Evolutionary conservation across 2,329 filamentous ascomycete species (phyloP), one percentile per base, ranked within the genome.

Genomic region (Pseudocercospora ulei): DNA sequence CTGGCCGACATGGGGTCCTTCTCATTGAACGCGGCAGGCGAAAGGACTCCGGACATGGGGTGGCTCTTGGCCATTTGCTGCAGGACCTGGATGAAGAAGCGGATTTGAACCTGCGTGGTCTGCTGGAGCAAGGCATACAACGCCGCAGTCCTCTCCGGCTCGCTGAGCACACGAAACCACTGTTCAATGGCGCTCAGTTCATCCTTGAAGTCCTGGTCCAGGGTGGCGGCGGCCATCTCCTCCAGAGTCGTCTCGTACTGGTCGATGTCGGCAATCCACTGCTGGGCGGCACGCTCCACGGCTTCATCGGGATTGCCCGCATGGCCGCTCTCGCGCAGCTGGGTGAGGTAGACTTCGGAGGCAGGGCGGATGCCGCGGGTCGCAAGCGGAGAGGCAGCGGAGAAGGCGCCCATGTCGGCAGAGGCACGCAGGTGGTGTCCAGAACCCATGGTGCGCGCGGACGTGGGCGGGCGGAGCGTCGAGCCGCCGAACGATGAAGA

Each of bases 141-240:
- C 33, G 90, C 90, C 46, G 90, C 90, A 12, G 90, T 98, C 47
- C 90, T 76, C 66, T 98, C 90, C 17, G 90, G 87, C 66, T 96
- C 90, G 58, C 88, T 96, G 49, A 98, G 70, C 38, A 98, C 90
- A 47, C 87, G 81, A 65, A 98, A 98, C 90, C 90, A 98, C 69
- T 98, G 90, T 67, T 98, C 90, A 58, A 98, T 98, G 52, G 90
- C 90, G 60, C 86, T 95, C 45, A 98, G 75, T 65, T 98, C 90
- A 64, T 96, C 90, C 68, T 98, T 98, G 71, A 98, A 98, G 60
- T 98, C 90, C 68, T 98, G 90, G 60, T 98, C 90, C 38, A 96
- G 70, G n/a, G 90, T 96, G 17, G 90, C 90, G 19, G 88, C 87
- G 27, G 90, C 90, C 90, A 98, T 98, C 62, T 98, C 90, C 64